A percentile compares a stretch with the other conserved stretches of the same genome.
phyloP scores from a whole-genome alignment of 2,329 filamentous ascomycete species.

The Pestalotiopsis sp. region DNA sequence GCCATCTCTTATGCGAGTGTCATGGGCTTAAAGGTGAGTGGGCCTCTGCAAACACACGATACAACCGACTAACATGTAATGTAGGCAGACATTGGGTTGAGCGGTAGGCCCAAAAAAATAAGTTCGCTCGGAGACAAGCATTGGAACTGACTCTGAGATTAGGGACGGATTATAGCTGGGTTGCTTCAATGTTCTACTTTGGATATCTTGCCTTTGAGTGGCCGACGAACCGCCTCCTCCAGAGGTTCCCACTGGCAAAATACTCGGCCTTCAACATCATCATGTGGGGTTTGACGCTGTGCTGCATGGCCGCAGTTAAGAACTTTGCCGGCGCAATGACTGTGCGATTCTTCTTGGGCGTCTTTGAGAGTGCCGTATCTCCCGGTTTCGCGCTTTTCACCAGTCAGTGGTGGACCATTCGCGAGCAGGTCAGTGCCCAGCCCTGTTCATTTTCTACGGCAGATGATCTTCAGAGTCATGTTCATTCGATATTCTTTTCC shows the following conservation, averaged over 20 bases:
- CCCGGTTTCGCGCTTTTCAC: conserved; percentile 35
- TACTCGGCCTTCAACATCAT: conserved; percentile 68
- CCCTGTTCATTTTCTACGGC: not conserved
- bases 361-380: conserved; percentile 39
- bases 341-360: conserved; percentile 44
- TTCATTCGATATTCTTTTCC: not conserved
- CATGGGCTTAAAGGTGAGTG: conserved; percentile 50
- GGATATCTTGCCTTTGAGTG: conserved; percentile 63
- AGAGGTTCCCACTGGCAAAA: conserved; percentile 66
- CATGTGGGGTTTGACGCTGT: conserved; percentile 56
- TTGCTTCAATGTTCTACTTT: conserved; percentile 55
- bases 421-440: conserved; percentile 24
- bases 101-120: conserved; percentile 19
- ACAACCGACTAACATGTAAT: not conserved
- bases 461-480: not conserved
- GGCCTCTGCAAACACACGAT: not conserved
- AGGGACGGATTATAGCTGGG: conserved; percentile 50
- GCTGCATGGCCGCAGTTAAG: conserved; percentile 36
- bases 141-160: conserved; percentile 3
- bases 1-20: conserved; percentile 51
- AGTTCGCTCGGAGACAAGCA: too few relatives aligned
- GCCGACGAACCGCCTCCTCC: conserved; percentile 66
- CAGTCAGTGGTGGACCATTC: conserved; percentile 34
- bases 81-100: conserved; percentile 28
- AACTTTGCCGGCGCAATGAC: conserved; percentile 41